phyloP scores from a whole-genome alignment of 352 stramenopile genomes.

The Phytophthora foliorum region DNA sequence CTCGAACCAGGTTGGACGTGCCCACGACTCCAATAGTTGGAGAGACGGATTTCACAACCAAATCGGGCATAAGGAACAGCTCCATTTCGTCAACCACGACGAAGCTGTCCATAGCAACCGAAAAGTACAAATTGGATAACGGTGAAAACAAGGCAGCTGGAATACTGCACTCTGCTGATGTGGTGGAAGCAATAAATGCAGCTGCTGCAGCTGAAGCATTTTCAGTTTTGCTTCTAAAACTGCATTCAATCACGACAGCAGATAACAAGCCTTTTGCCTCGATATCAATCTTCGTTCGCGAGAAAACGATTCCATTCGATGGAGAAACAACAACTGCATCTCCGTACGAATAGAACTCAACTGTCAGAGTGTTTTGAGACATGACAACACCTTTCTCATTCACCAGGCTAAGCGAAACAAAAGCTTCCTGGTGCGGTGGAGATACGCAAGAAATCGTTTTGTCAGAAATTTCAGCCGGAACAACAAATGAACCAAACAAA shows the following conservation, averaged over 20 bases:
- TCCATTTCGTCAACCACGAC: slow-evolving; percentile 31
- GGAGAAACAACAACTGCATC: slow-evolving; percentile 30
- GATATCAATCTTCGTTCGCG: slow-evolving; percentile 36
- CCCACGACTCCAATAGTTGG: slow-evolving; percentile 35
- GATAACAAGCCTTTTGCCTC: slow-evolving; percentile 26
- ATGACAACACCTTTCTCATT: slow-evolving; percentile 21
- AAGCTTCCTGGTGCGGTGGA: slow-evolving; percentile 28
- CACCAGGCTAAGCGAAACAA: slow-evolving; percentile 40
- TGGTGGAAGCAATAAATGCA: slow-evolving; percentile 11
- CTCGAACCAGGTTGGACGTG: slow-evolving; percentile 25
- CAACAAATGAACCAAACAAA: slow-evolving; percentile 41
- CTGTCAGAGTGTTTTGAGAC: slow-evolving; percentile 52
- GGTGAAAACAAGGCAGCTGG: slow-evolving; percentile 8
- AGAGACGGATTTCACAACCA: slow-evolving; percentile 35
- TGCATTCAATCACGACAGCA: slow-evolving; percentile 33
- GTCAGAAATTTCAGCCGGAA: slow-evolving; percentile 30
- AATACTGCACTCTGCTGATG: slow-evolving; percentile 31
- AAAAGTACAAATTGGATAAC: slow-evolving; percentile 20
- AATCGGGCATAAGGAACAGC: slow-evolving; percentile 13
- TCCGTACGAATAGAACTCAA: slow-evolving; percentile 40
- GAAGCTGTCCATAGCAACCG: slow-evolving; percentile 36
- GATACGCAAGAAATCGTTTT: slow-evolving; percentile 40
- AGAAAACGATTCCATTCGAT: slow-evolving; percentile 43
- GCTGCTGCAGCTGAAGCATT: neutral
- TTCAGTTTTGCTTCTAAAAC: slow-evolving; percentile 22